phyloP scores from a whole-genome alignment of 768 basidiomycete species.

The Leccinum longicurvipes region DNA sequence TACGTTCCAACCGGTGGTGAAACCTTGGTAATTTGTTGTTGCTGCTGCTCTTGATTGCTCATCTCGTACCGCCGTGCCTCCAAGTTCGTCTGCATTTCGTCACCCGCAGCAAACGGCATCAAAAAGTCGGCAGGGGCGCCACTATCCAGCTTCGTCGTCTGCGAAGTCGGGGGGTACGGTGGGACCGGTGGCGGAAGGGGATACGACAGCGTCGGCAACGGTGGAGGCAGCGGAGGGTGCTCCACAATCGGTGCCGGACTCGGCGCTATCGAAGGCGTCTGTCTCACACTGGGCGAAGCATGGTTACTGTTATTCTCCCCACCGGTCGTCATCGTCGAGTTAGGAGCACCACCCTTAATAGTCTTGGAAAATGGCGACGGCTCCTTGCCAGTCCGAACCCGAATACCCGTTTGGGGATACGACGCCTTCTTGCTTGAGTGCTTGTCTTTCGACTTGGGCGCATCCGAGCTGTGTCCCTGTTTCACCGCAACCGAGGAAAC shows the following conservation, averaged over 20 bases:
- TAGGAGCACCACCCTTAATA: constrained; percentile 1
- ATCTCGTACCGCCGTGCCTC: constrained; percentile 18
- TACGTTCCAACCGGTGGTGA: constrained; percentile 5
- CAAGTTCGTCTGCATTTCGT: constrained; percentile 14
- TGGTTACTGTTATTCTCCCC: constrained; percentile 8
- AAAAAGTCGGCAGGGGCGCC: constrained; percentile 20
- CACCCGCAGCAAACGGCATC: constrained; percentile 19
- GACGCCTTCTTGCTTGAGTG: constrained; percentile 36
- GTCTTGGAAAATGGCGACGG: constrained; percentile 19
- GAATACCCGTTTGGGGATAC: constrained; percentile 46
- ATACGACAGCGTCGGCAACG: constrained; percentile 11
- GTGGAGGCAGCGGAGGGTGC: constrained; percentile 12
- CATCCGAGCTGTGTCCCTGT: constrained; percentile 9
- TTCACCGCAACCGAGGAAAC: constrained; percentile 6
- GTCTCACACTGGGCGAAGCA: constrained; percentile 6
- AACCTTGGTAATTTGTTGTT: constrained; percentile 12
- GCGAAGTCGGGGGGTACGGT: constrained; percentile 5
- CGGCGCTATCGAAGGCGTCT: constrained; percentile 7
- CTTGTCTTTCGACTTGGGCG: constrained; percentile 38
- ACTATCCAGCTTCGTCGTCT: constrained; percentile 14
- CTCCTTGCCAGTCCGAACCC: constrained; percentile 41
- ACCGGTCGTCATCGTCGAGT: constrained; percentile 11
- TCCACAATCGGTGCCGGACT: constrained; percentile 4
- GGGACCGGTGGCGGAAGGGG: constrained; percentile 7
- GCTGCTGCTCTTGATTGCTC: constrained; percentile 2